These are phyloP conservation scores for Alternaria triticimaculans DNA, from an alignment of 2,329 filamentous ascomycete species.

Conservation along the genomic window DNA sequence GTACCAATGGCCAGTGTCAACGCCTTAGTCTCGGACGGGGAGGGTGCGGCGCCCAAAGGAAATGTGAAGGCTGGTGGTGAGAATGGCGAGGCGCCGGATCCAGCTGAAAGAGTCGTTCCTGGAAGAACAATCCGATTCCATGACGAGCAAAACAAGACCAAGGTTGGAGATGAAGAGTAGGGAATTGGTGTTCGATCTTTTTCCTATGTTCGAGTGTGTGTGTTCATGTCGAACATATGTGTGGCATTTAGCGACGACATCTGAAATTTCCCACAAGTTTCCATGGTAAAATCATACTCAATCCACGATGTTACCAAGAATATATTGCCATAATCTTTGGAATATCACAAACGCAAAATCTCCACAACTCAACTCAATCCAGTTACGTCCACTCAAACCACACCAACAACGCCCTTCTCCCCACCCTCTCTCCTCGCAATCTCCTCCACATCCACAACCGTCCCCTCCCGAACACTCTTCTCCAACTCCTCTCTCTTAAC, in stretches of 20 bases:
- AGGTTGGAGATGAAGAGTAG: background rate
- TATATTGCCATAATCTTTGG: background rate
- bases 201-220: background rate
- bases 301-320: background rate
- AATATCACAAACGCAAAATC: background rate
- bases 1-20: background rate
- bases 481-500: conserved; percentile 41
- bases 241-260: background rate
- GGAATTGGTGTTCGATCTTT: background rate
- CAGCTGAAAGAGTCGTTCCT: conserved; percentile 10
- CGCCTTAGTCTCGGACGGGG: background rate
- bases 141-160: conserved; percentile 24
- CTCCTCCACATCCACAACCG: conserved; percentile 43
- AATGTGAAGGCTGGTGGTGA: background rate
- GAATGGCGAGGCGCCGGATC: background rate
- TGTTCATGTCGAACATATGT: background rate
- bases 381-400: background rate
- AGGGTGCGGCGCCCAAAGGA: background rate
- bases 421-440: conserved; percentile 38
- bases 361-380: too few species aligned
- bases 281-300: background rate
- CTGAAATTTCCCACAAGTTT: background rate
- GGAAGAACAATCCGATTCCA: conserved; percentile 39
- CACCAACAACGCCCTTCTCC: conserved; percentile 29
- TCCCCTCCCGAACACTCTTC: conserved; percentile 38